These are phyloP conservation scores for Euphorbia corollata DNA, from an alignment of 441 rosid species.

Conservation along the genomic window DNA sequence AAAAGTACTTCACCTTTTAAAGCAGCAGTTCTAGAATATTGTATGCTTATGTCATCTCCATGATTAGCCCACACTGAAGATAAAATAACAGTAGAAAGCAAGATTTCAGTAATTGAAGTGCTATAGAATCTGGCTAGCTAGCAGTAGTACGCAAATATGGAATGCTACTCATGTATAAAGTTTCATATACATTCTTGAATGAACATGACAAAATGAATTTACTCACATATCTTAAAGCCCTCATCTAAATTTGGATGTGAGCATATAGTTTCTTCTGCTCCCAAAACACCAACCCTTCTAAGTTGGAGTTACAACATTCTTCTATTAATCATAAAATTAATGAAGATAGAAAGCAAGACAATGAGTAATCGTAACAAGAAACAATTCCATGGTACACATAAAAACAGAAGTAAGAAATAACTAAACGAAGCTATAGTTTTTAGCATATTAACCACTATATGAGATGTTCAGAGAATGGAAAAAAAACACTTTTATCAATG, in stretches of 20 bases:
- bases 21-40: conserved; percentile 97
- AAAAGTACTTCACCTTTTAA: conserved; percentile 84
- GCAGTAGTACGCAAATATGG: conserved; percentile 1
- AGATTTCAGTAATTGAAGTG: neutral
- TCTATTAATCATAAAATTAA: conserved; percentile 60
- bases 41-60: conserved; percentile 95
- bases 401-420: neutral
- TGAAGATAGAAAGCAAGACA: neutral
- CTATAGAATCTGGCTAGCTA: neutral
- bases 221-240: conserved; percentile 77
- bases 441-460: neutral
- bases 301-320: conserved; percentile 84
- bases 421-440: conserved; percentile 8
- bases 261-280: conserved; percentile 89
- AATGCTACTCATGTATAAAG: neutral
- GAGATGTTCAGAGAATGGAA: neutral
- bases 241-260: conserved; percentile 78
- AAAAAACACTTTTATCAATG: conserved; percentile 5
- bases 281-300: conserved; percentile 76
- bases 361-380: neutral
- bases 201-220: conserved; percentile 8
- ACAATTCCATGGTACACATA: neutral
- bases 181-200: conserved; percentile 13
- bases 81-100: conserved; percentile 5
- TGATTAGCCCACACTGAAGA: conserved; percentile 96